These are phyloP conservation scores for Cucurbita moschata DNA, from an alignment of 306 rosid species.

Conservation along the genomic window DNA sequence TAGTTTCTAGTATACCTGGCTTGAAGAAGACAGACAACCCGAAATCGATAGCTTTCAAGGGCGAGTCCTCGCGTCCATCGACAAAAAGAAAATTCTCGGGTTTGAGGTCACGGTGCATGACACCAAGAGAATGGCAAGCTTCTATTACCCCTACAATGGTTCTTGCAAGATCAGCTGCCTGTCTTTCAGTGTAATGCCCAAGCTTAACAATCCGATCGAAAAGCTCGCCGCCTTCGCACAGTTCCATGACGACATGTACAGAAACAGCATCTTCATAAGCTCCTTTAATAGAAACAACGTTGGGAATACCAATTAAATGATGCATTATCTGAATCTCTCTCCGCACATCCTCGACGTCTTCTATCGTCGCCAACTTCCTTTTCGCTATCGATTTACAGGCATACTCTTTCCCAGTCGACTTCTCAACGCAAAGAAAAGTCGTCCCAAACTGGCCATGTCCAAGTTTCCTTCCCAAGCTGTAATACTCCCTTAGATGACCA, in stretches of 20 bases:
- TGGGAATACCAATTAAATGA: constrained; percentile 51
- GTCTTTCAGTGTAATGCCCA: constrained; percentile 64
- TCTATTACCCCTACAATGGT: constrained; percentile 65
- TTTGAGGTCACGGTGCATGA: constrained; percentile 93
- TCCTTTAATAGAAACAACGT: constrained; percentile 48
- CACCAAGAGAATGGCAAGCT: constrained; percentile 86
- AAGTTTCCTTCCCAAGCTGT: constrained; percentile 47
- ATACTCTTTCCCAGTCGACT: constrained; percentile 45
- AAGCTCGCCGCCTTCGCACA: constrained; percentile 78
- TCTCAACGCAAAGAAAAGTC: constrained; percentile 61
- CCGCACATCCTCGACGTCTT: constrained; percentile 82
- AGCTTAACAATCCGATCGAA: constrained; percentile 67
- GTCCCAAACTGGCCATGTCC: constrained; percentile 86
- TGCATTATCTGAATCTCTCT: constrained; percentile 92
- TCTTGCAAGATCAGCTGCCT: constrained; percentile 63
- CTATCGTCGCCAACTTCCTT: constrained; percentile 40
- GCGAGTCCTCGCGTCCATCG: constrained; percentile 53
- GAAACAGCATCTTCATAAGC: constrained; percentile 76
- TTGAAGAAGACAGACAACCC: constrained; percentile 79
- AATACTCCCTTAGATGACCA: constrained; percentile 46
- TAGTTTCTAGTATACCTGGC: constrained; percentile 46
- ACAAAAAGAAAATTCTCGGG: constrained; percentile 88
- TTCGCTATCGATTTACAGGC: constrained; percentile 84
- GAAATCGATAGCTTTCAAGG: constrained; percentile 85
- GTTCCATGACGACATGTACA: constrained; percentile 84